Conservation (phyloP, 169 alveolate species). For the Neospora caninum region DNA sequence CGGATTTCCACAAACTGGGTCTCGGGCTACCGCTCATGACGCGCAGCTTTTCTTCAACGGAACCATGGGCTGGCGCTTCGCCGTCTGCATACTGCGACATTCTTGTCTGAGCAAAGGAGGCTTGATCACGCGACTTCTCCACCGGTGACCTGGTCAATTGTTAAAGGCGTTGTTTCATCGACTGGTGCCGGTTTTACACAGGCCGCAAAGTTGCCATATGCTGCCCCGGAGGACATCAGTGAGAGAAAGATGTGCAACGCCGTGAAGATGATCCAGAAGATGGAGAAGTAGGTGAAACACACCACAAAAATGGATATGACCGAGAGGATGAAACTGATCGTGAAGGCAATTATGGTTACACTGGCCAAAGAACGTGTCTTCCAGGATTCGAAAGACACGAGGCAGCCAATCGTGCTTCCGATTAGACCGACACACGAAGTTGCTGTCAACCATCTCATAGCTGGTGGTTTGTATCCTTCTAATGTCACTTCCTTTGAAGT, state of each 20-base stretch:
- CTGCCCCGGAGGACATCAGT: constrained; percentile 47
- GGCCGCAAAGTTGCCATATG: constrained; percentile 21
- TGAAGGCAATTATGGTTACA: constrained; percentile 35
- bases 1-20: too few species aligned
- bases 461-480: constrained; percentile 7
- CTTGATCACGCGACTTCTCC: neutral
- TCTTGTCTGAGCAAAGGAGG: neutral
- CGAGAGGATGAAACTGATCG: constrained; percentile 37
- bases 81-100: too few species aligned
- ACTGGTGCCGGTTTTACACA: neutral
- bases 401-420: constrained; percentile 50
- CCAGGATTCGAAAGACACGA: constrained; percentile 54
- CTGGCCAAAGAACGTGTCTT: constrained; percentile 41
- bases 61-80: too few species aligned
- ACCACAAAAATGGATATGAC: constrained; percentile 4
- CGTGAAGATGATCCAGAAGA: constrained; percentile 57
- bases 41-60: too few species aligned
- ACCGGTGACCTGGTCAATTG: constrained; percentile 20
- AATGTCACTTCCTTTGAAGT: neutral
- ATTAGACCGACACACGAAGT: constrained; percentile 39
- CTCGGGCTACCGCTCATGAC: too few species aligned
- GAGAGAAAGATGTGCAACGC: constrained; percentile 53
- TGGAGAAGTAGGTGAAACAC: constrained; percentile 42
- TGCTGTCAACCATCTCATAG: constrained; percentile 44
- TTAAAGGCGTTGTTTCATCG: constrained; percentile 30